Evolutionary conservation across 2,329 filamentous ascomycete genomes (phyloP), one percentile per base, ranked within the genome.

Genomic region (Hymenoscyphus albidus): DNA sequence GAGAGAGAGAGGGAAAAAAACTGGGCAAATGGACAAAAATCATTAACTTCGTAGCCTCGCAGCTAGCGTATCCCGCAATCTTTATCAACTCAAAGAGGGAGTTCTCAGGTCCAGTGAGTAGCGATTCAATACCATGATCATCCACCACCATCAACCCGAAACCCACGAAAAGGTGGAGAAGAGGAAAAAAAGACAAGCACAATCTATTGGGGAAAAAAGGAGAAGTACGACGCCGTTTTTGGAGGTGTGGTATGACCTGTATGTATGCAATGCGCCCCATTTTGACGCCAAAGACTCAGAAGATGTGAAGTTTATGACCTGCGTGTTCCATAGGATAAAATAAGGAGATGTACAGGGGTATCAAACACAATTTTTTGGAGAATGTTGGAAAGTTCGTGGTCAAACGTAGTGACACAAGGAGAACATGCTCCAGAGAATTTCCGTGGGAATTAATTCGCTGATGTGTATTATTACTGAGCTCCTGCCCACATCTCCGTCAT

Each of bases 401-500:
- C 35, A 40, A 42, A 60, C 12, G 57, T 63, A 27, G 22, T 38
- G 18, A 35, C 27, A 31, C 38, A 12, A 35, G 31, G 31, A 9
- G 39, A 32, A 42, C 16, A 27, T n/a, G 16, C 35, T 10, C 51
- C 58, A 6, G 5, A 16, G 51, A 9, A 39, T 39, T 22, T 40
- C n/a, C 39, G 4, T 14, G 9, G 7, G 12, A 32, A 54, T 10
- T 40, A 27, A 5, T 56, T 56, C 22, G 51, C 16, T 35, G 31
- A 16, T 6, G 31, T 31, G 59, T 10, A 48, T 22, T 22, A 55
- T 74, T 78, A 82, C 73, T 83, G 82, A 54, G 78, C 78, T 51
- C 75, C 74, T 39, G 81, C 78, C 83, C 83, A 85, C 73, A 85
- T 78, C 72, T 85, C 82, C 64, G 77, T 79, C 70, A 81, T 79